These are phyloP conservation scores for Knufia petricola DNA, from an alignment of 2,329 filamentous ascomycete genomes.

Conservation along the genomic window DNA sequence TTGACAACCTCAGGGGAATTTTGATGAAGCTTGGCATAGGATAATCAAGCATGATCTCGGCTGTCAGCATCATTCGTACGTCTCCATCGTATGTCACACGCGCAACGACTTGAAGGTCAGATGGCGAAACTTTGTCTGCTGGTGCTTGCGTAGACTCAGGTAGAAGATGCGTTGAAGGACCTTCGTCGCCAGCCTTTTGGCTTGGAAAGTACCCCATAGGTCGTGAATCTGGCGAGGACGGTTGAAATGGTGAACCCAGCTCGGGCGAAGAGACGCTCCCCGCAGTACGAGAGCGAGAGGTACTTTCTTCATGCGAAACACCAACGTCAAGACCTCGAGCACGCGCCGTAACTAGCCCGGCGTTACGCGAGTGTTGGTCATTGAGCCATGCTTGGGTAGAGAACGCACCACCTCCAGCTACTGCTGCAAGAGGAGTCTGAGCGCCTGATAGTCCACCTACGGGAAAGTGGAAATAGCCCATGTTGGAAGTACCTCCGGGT, in stretches of 20 bases:
- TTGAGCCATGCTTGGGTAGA: slow-evolving; percentile 30
- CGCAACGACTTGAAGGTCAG: slow-evolving; percentile 88
- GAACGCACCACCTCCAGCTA: slow-evolving; percentile 35
- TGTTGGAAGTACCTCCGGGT: slow-evolving; percentile 40
- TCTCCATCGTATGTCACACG: slow-evolving; percentile 84
- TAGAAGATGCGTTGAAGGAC: neutral
- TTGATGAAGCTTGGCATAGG: slow-evolving; percentile 97
- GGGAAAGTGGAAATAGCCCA: slow-evolving; percentile 40
- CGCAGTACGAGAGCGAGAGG: slow-evolving; percentile 37
- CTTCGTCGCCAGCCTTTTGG: slow-evolving; percentile 11
- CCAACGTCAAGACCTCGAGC: slow-evolving; percentile 18
- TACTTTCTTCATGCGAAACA: slow-evolving; percentile 29
- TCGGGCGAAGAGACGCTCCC: slow-evolving; percentile 20
- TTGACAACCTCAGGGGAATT: slow-evolving; percentile 86
- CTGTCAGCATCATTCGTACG: slow-evolving; percentile 77
- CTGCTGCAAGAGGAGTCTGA: slow-evolving; percentile 39
- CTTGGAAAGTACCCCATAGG: slow-evolving; percentile 7
- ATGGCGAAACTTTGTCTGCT: slow-evolving; percentile 59
- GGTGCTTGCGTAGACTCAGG: slow-evolving; percentile 29
- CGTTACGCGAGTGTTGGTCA: slow-evolving; percentile 5
- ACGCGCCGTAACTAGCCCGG: neutral
- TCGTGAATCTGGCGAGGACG: slow-evolving; percentile 14
- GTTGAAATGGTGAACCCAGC: slow-evolving; percentile 13
- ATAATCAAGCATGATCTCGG: slow-evolving; percentile 92
- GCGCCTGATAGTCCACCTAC: slow-evolving; percentile 40